Conservation (phyloP, 805 yeast genomes). For the Metschnikowia kofuensis region DNA sequence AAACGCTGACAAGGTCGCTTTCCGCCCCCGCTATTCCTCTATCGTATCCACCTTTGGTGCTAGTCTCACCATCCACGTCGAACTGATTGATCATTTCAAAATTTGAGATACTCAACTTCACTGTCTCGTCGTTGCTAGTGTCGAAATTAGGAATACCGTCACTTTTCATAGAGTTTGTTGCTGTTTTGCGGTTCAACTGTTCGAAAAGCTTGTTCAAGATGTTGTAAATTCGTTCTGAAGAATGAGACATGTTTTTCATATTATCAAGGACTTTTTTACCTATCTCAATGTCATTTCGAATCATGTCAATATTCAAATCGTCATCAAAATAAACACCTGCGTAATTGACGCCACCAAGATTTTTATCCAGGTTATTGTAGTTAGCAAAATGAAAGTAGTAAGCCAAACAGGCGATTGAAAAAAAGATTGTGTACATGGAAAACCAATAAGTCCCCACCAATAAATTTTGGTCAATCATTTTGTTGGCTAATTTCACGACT, state of each 20-base stretch:
- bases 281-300: conserved; percentile 69
- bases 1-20: background rate
- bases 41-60: background rate
- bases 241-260: conserved; percentile 69
- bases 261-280: conserved; percentile 73
- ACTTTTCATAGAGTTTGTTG: conserved; percentile 33
- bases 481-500: conserved; percentile 77
- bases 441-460: conserved; percentile 90
- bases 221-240: conserved; percentile 78
- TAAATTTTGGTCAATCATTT: conserved; percentile 68
- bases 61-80: conserved; percentile 2
- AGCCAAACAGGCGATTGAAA: conserved; percentile 82
- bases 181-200: conserved; percentile 71
- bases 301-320: conserved; percentile 49
- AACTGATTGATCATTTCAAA: conserved; percentile 30
- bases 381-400: conserved; percentile 66
- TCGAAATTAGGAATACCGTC: conserved; percentile 12
- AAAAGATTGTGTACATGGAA: conserved; percentile 83
- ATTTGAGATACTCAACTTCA: conserved; percentile 24
- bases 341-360: conserved; percentile 33
- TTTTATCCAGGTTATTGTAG: conserved; percentile 24
- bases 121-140: conserved; percentile 16
- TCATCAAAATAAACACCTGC: conserved; percentile 46
- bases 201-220: conserved; percentile 78
- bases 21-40: background rate